phyloP scores from a whole-genome alignment of 768 basidiomycete genomes.

The Rhodosporidiobolus odoratus region DNA sequence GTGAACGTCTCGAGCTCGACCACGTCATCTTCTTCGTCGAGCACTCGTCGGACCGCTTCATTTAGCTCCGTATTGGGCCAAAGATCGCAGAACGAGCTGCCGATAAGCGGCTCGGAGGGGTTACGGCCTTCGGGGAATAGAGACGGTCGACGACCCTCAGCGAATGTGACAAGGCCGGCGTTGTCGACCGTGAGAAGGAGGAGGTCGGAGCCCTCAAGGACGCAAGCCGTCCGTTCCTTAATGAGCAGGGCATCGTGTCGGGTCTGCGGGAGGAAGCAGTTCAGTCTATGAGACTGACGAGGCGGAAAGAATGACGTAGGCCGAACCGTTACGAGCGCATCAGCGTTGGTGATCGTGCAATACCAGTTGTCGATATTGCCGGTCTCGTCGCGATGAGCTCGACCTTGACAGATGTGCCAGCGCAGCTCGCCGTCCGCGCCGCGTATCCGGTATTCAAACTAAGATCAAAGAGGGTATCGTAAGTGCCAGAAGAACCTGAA shows the following conservation, averaged over 20 bases:
- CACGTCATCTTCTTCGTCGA: constrained; percentile 6
- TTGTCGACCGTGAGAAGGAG: constrained; percentile 17
- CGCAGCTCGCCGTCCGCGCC: neutral
- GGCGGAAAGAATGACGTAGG: neutral
- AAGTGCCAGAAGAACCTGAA: neutral
- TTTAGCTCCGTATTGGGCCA: neutral
- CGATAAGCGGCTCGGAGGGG: neutral
- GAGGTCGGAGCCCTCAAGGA: constrained; percentile 14
- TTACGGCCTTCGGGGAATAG: neutral
- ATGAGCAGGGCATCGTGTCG: constrained; percentile 11
- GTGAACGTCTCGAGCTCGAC: neutral
- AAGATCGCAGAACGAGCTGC: neutral
- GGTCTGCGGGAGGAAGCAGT: neutral
- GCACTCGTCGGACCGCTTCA: neutral
- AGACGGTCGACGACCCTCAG: constrained; percentile 2
- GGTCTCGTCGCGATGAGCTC: neutral
- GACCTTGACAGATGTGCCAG: constrained; percentile 15
- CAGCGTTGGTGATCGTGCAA: constrained; percentile 1
- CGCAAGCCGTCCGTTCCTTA: constrained; percentile 21
- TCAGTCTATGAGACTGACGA: neutral
- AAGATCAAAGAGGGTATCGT: accelerated
- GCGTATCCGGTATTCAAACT: constrained; percentile 31
- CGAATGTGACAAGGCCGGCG: neutral
- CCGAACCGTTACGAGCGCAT: constrained; percentile 12
- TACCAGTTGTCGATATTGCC: constrained; percentile 10